A percentile compares a stretch with the other conserved stretches of the same genome.
phyloP scores from a whole-genome alignment of 495 filamentous ascomycete genomes.

The Podospora australis region DNA sequence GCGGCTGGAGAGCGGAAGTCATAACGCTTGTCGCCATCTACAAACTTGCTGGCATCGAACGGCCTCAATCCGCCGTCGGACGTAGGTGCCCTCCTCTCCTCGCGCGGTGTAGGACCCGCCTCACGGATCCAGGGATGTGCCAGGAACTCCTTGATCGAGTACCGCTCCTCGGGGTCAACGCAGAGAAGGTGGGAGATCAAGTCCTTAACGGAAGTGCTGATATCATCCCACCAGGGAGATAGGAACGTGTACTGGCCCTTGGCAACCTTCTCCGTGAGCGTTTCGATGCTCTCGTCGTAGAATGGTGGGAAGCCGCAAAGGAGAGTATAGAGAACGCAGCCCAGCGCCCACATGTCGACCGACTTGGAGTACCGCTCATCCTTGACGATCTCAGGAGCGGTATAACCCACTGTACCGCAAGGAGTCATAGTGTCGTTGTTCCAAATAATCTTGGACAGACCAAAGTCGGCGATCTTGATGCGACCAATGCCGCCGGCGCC shows the following conservation, averaged over 20 bases:
- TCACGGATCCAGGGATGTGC: slow-evolving; percentile 85
- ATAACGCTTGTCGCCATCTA: slow-evolving; percentile 58
- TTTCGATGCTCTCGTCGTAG: slow-evolving; percentile 96
- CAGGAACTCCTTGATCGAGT: slow-evolving; percentile 82
- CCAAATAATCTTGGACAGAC: slow-evolving; percentile 96
- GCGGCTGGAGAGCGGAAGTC: slow-evolving; percentile 96
- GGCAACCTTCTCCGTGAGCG: slow-evolving; percentile 95
- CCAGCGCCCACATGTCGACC: slow-evolving; percentile 98
- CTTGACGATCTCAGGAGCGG: slow-evolving; percentile 98
- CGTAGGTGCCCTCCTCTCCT: slow-evolving; percentile 56
- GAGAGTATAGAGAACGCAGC: slow-evolving; percentile 93
- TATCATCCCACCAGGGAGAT: slow-evolving; percentile 99
- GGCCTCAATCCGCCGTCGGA: slow-evolving; percentile 40
- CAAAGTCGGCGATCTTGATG: slow-evolving; percentile 98
- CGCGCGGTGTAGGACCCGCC: slow-evolving; percentile 43
- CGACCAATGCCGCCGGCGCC: slow-evolving; percentile 89
- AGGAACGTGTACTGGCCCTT: slow-evolving; percentile 96
- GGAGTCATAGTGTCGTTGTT: slow-evolving; percentile 99
- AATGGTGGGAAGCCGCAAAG: slow-evolving; percentile 97
- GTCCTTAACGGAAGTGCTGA: slow-evolving; percentile 91
- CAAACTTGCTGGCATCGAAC: slow-evolving; percentile 51
- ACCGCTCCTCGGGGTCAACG: slow-evolving; percentile 87
- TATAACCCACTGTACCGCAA: slow-evolving; percentile 96
- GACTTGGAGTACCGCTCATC: slow-evolving; percentile 98
- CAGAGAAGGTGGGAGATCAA: slow-evolving; percentile 88